A percentile compares a stretch with the other conserved stretches of the same genome.
Conservation (phyloP, 2,329 filamentous ascomycete genomes). For the Cladosporium cucumerinum region DNA sequence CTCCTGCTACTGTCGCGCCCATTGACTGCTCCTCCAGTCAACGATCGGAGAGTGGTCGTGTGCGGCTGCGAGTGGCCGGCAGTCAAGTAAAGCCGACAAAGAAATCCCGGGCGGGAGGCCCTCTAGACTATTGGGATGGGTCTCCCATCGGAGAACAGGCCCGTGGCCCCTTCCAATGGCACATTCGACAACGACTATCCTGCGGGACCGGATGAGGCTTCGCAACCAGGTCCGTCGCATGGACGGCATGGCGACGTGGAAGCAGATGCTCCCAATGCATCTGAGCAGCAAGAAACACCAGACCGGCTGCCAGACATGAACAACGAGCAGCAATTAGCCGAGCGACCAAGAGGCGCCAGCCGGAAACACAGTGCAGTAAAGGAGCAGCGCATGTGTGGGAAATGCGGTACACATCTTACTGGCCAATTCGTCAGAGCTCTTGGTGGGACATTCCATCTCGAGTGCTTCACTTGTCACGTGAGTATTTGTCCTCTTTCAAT, state of each 20-base stretch:
- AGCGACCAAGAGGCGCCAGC: conserved; percentile 1
- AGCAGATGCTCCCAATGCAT: not conserved
- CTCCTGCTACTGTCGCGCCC: not conserved
- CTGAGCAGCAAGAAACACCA: not conserved
- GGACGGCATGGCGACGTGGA: not conserved
- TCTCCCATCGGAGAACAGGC: conserved; percentile 29
- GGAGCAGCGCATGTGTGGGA: conserved; percentile 59
- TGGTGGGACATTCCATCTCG: conserved; percentile 90
- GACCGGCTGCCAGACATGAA: not conserved
- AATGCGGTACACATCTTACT: conserved; percentile 81
- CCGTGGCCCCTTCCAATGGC: conserved; percentile 26
- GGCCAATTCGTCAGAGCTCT: conserved; percentile 95
- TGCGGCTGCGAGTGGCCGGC: not conserved
- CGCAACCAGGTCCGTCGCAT: not conserved
- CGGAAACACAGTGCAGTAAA: conserved; percentile 24
- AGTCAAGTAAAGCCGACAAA: conserved; percentile 5
- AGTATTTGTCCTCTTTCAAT: conserved; percentile 37
- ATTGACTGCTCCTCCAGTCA: not conserved
- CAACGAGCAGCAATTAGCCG: conserved; percentile 13
- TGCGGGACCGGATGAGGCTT: not conserved
- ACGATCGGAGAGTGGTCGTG: not conserved
- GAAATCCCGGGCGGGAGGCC: conserved; percentile 13
- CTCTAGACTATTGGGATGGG: conserved; percentile 28
- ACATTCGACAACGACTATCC: conserved; percentile 22
- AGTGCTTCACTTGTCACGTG: conserved; percentile 97